Evolutionary conservation across 2,329 filamentous ascomycete genomes (phyloP).

Genomic region (Graphilbum sp.): DNA sequence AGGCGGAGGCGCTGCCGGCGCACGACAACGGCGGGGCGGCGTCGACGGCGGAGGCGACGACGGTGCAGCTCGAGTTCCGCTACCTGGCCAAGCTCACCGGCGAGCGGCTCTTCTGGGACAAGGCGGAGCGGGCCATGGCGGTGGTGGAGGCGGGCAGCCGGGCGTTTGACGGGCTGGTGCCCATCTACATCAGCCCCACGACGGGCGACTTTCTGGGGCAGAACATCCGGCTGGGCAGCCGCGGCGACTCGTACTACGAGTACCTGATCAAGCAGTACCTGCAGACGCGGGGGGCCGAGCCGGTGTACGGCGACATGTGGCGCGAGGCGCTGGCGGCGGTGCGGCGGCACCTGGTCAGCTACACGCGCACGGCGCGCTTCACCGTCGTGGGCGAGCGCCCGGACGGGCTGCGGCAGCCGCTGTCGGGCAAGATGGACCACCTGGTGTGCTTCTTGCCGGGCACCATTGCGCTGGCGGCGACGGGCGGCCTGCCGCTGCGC

Average conservation of each 20-base stretch:
- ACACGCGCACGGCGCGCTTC: conserved; percentile 62
- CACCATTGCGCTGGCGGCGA: conserved; percentile 79
- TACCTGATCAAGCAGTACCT: conserved; percentile 98
- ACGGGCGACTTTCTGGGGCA: conserved; percentile 63
- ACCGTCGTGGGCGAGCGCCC: conserved; percentile 86
- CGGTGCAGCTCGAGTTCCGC: conserved; percentile 89
- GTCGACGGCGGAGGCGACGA: conserved; percentile 86
- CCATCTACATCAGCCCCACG: conserved; percentile 76
- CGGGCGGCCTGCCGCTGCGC: conserved; percentile 57
- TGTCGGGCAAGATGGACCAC: conserved; percentile 94
- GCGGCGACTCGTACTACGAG: conserved; percentile 96
- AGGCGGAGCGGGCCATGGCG: conserved; percentile 80
- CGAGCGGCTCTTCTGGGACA: conserved; percentile 83
- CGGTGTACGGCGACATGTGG: conserved; percentile 86
- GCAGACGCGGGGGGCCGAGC: conserved; percentile 76
- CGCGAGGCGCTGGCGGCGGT: conserved; percentile 69
- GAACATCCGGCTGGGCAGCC: conserved; percentile 82
- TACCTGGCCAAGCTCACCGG: conserved; percentile 91
- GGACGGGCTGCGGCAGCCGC: conserved; percentile 43
- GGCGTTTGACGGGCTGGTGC: conserved; percentile 66
- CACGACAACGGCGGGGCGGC: conserved; percentile 77
- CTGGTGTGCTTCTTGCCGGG: conserved; percentile 95
- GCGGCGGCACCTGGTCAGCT: conserved; percentile 82
- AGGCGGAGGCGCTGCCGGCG: conserved; percentile 58
- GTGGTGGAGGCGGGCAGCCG: conserved; percentile 71